Evolutionary conservation across 768 basidiomycete species (phyloP).

Genomic region (Hysterangium stoloniferum): DNA sequence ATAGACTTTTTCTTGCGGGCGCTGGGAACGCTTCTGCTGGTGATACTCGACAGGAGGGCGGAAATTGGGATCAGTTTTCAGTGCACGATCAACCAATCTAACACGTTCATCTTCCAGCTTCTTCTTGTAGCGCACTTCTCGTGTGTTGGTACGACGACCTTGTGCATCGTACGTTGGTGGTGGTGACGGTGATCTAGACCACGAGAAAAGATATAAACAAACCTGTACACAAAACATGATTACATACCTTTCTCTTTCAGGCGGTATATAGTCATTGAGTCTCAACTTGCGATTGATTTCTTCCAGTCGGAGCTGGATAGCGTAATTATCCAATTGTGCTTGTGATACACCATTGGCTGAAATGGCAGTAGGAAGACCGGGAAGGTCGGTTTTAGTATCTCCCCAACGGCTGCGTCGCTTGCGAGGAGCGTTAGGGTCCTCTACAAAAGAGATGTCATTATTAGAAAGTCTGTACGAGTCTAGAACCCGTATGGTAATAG

Average conservation of each 20-base stretch:
- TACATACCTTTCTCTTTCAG: conserved; percentile 83
- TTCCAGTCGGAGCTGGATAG: conserved; percentile 90
- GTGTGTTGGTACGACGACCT: conserved; percentile 96
- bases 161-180: conserved; percentile 97
- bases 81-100: conserved; percentile 87
- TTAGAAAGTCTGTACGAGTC: not conserved
- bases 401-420: conserved; percentile 98
- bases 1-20: conserved; percentile 97
- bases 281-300: conserved; percentile 95
- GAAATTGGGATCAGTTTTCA: conserved; percentile 98
- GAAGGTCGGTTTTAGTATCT: conserved; percentile 84
- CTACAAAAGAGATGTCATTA: conserved; percentile 29
- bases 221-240: not conserved
- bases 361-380: conserved; percentile 91
- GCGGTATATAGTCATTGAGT: conserved; percentile 91
- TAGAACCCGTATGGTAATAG: not conserved
- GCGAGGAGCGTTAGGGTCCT: conserved; percentile 78
- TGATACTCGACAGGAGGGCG: conserved; percentile 96
- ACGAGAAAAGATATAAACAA: not conserved
- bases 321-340: conserved; percentile 95
- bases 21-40: conserved; percentile 86
- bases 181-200: conserved; percentile 80
- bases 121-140: conserved; percentile 96
- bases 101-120: conserved; percentile 91
- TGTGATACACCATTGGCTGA: conserved; percentile 90